phyloP scores from a whole-genome alignment of 495 filamentous ascomycete species.

The Xylaria castorea region DNA sequence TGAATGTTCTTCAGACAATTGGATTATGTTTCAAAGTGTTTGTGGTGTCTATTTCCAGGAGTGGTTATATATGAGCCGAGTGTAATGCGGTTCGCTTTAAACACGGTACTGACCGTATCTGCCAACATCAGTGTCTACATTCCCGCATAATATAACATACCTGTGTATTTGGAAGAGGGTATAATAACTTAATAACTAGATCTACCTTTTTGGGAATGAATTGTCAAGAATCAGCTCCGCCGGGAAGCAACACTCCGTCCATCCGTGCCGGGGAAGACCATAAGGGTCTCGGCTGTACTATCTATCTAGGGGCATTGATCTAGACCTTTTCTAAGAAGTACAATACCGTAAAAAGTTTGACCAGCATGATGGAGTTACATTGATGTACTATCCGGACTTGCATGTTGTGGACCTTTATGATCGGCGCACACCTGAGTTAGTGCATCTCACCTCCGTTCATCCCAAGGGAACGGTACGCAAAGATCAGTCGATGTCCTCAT shows the following conservation, averaged over 20 bases:
- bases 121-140: not conserved
- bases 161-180: not conserved
- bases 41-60: not conserved
- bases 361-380: not conserved
- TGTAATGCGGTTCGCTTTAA: not conserved
- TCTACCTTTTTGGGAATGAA: not conserved
- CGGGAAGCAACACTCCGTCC: not conserved
- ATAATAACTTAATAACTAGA: not conserved
- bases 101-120: not conserved
- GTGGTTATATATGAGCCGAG: not conserved
- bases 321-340: not conserved
- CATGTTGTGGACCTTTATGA: not conserved
- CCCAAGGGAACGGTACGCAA: constrained; percentile 1
- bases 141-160: not conserved
- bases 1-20: not conserved
- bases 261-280: not conserved
- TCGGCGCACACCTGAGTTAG: not conserved
- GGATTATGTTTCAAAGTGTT: not conserved
- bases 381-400: not conserved
- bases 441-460: not conserved
- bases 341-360: not conserved
- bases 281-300: not conserved
- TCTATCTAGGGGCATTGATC: not conserved
- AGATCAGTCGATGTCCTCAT: not conserved
- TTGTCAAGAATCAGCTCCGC: not conserved